A percentile compares a stretch with the other conserved stretches of the same genome.
These are phyloP conservation scores for Artemisia princeps DNA, from an alignment of 140 eudicot genomes.

Conservation along the genomic window DNA sequence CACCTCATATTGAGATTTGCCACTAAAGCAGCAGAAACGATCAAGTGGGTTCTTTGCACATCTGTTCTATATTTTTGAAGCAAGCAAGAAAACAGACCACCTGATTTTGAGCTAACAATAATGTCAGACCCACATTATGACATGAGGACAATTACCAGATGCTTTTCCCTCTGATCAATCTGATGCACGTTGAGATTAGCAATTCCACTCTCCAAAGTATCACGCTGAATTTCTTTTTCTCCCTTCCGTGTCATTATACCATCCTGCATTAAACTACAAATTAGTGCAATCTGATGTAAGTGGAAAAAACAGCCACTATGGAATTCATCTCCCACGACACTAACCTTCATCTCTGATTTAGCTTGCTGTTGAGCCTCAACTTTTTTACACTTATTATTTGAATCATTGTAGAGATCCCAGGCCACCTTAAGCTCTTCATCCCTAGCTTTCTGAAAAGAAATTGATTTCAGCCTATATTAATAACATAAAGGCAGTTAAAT, in stretches of 20 bases:
- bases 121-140: constrained; percentile 2
- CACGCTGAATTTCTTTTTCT: constrained; percentile 53
- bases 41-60: not conserved
- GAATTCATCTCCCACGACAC: not conserved
- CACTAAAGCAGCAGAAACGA: not conserved
- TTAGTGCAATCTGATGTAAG: constrained; percentile 18
- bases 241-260: constrained; percentile 32
- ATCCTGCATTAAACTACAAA: constrained; percentile 33
- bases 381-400: constrained; percentile 42
- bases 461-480: not conserved
- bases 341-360: constrained; percentile 53
- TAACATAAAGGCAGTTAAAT: too few species aligned
- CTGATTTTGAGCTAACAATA: constrained; percentile 1
- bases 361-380: constrained; percentile 46
- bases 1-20: not conserved
- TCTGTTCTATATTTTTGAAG: constrained; percentile 4
- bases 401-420: constrained; percentile 40
- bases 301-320: constrained; percentile 8
- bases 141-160: constrained; percentile 36
- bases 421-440: constrained; percentile 41
- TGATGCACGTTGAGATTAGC: constrained; percentile 31
- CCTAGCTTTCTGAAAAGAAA: constrained; percentile 40
- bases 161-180: constrained; percentile 67
- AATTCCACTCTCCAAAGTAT: constrained; percentile 41
- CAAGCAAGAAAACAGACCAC: constrained; percentile 13